Conservation (phyloP, 345 rosid genomes). For the Turnera subulata region DNA sequence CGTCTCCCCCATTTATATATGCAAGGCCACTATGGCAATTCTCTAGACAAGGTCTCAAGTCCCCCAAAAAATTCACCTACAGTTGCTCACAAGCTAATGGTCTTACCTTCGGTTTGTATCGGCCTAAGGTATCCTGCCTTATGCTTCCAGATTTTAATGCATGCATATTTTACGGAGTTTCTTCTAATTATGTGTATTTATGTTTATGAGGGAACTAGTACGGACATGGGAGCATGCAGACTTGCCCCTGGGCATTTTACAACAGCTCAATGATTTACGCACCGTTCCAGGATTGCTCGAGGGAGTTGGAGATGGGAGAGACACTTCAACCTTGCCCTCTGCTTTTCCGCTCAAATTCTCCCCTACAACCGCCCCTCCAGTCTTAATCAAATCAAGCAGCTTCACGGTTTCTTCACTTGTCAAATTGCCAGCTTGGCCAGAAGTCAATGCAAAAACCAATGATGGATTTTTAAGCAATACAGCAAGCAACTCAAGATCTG, state of each 20-base stretch:
- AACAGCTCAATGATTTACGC: conserved; percentile 58
- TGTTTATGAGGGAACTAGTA: not conserved
- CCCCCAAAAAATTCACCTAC: too few relatives aligned
- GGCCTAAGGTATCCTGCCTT: not conserved
- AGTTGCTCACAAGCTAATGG: not conserved
- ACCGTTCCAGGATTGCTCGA: conserved; percentile 87
- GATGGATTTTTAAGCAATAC: conserved; percentile 86
- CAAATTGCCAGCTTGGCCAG: conserved; percentile 65
- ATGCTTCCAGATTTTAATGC: not conserved
- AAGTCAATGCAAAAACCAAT: conserved; percentile 84
- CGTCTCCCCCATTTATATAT: too few relatives aligned
- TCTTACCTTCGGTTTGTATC: not conserved
- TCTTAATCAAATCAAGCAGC: conserved; percentile 75
- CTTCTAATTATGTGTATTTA: not conserved
- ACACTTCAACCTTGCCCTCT: conserved; percentile 74
- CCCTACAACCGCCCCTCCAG: conserved; percentile 37
- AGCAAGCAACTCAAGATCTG: conserved; percentile 93
- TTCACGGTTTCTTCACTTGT: conserved; percentile 65
- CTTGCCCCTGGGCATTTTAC: conserved; percentile 6
- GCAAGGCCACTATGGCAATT: too few relatives aligned
- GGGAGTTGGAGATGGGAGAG: conserved; percentile 97
- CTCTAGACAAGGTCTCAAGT: too few relatives aligned
- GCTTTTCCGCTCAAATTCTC: conserved; percentile 28
- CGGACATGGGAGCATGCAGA: conserved; percentile 7
- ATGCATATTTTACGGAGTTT: not conserved